Evolutionary conservation across 805 yeast species (phyloP).

Genomic region (Spathaspora gorwiae): DNA sequence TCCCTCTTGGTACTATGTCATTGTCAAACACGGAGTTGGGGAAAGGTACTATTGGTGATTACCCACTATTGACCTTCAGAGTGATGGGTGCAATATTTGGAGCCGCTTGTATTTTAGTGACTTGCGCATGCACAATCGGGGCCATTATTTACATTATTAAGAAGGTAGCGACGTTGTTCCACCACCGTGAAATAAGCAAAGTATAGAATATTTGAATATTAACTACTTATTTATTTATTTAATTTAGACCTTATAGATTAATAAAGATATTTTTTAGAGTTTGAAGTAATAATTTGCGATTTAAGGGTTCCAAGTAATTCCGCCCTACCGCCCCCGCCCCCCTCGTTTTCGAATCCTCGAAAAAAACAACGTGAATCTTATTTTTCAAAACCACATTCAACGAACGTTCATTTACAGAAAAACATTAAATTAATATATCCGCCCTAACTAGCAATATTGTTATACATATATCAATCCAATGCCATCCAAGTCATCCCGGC

Average conservation of each 20-base stretch:
- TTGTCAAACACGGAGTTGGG: slow-evolving; percentile 54
- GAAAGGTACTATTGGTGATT: slow-evolving; percentile 31
- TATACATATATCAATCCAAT: too few species aligned
- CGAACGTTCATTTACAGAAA: too few species aligned
- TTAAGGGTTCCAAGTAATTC: too few species aligned
- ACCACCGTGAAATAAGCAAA: not conserved
- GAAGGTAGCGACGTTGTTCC: not conserved
- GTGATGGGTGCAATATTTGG: slow-evolving; percentile 63
- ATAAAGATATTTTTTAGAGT: not conserved
- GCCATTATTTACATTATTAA: slow-evolving; percentile 12
- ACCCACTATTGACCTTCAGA: slow-evolving; percentile 48
- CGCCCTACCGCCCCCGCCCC: too few species aligned
- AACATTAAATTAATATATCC: too few species aligned
- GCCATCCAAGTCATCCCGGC: not conserved
- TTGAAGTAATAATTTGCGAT: too few species aligned
- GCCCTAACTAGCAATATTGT: too few species aligned
- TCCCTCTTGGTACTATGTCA: slow-evolving; percentile 84
- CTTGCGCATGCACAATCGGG: slow-evolving; percentile 31
- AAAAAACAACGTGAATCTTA: too few species aligned
- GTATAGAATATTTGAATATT: not conserved
- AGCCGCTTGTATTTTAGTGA: slow-evolving; percentile 42
- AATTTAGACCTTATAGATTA: not conserved
- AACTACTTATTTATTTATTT: not conserved
- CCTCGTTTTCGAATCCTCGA: too few species aligned
- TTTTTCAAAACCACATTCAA: too few species aligned